A percentile compares a stretch with the other conserved stretches of the same genome.
Conservation (phyloP, 495 filamentous ascomycete genomes). For the Penicillium mononematosum region DNA sequence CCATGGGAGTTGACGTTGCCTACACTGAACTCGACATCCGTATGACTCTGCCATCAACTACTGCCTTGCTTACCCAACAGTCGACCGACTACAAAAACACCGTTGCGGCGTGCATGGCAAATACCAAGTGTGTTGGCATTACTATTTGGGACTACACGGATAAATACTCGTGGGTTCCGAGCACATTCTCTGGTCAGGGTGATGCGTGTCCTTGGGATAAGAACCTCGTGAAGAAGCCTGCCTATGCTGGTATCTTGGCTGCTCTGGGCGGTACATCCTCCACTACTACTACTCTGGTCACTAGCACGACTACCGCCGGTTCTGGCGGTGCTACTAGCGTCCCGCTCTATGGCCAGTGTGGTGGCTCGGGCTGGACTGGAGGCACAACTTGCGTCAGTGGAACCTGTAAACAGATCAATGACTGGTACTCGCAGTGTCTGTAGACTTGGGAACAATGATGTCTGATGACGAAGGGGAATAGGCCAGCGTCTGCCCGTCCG, state of each 20-base stretch:
- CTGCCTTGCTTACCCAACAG: constrained; percentile 54
- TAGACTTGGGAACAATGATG: constrained; percentile 3
- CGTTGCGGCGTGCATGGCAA: constrained; percentile 57
- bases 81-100: constrained; percentile 55
- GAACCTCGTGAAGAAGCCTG: constrained; percentile 57
- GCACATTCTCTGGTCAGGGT: constrained; percentile 52
- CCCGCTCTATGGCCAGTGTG: constrained; percentile 52
- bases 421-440: constrained; percentile 53
- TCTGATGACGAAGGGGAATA: too few species aligned
- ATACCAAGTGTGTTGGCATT: constrained; percentile 61
- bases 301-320: constrained; percentile 30
- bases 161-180: constrained; percentile 60
- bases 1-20: constrained; percentile 58
- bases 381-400: constrained; percentile 43
- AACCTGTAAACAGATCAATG: constrained; percentile 47
- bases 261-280: constrained; percentile 28
- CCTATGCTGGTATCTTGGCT: constrained; percentile 45
- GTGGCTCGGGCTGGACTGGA: constrained; percentile 49
- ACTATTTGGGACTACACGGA: constrained; percentile 68
- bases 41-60: constrained; percentile 46
- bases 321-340: constrained; percentile 29
- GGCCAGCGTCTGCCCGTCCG: too few species aligned
- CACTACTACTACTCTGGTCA: constrained; percentile 23
- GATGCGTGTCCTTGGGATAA: constrained; percentile 54
- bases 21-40: constrained; percentile 64